These are phyloP conservation scores for Alternaria ethzedia DNA, from an alignment of 2,329 filamentous ascomycete species.

Conservation along the genomic window DNA sequence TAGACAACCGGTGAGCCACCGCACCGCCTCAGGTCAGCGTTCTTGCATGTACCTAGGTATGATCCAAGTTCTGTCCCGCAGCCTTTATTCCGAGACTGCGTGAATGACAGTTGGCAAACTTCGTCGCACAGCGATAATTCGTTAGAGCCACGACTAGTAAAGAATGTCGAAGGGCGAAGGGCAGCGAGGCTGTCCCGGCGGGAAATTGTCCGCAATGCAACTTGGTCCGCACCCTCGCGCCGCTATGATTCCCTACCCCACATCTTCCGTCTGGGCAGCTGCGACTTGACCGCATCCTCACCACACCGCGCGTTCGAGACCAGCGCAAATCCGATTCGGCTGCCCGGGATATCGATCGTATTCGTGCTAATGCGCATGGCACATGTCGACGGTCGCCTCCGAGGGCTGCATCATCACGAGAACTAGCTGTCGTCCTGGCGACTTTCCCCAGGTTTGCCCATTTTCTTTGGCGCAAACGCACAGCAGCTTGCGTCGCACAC, in stretches of 20 bases:
- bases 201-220: neutral
- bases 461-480: neutral
- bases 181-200: neutral
- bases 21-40: neutral
- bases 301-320: neutral
- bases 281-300: neutral
- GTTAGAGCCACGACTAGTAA: neutral
- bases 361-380: neutral
- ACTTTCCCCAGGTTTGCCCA: neutral
- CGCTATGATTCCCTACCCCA: neutral
- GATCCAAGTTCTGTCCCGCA: neutral
- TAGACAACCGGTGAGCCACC: neutral
- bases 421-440: neutral
- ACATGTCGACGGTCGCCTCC: neutral
- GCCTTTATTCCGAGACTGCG: neutral
- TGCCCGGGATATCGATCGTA: neutral
- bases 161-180: neutral
- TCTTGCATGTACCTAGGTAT: neutral
- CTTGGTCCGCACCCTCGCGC: neutral
- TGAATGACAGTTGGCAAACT: neutral
- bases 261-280: conserved; percentile 1
- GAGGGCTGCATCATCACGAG: neutral
- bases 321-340: neutral
- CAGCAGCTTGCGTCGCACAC: neutral
- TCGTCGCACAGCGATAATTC: neutral